These are phyloP conservation scores for Cryptococcus sp. DNA, from an alignment of 1,284 basidiomycete species.

Conservation along the genomic window DNA sequence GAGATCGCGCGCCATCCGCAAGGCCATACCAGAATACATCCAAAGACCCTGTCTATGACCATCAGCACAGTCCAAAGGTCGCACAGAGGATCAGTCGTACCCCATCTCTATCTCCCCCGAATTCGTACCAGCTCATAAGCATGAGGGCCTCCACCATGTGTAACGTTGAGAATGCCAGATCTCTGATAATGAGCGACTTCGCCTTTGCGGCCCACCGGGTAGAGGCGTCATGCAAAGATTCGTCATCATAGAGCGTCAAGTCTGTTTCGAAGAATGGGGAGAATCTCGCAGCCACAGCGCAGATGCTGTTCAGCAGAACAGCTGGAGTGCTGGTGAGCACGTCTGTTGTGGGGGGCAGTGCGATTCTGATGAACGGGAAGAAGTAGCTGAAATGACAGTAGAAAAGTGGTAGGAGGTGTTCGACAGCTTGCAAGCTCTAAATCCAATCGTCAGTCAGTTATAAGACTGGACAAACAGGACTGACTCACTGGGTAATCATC, in stretches of 20 bases:
- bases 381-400: constrained; percentile 24
- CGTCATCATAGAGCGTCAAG: not conserved
- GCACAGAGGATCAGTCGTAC: constrained; percentile 7
- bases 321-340: constrained; percentile 5
- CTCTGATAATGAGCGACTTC: constrained; percentile 18
- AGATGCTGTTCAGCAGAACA: constrained; percentile 23
- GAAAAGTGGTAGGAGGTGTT: constrained; percentile 22
- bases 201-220: constrained; percentile 21
- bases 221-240: not conserved
- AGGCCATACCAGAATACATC: constrained; percentile 33
- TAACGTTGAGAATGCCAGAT: constrained; percentile 15
- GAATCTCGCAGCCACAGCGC: constrained; percentile 22
- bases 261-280: constrained; percentile 9
- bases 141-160: constrained; percentile 21
- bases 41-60: constrained; percentile 20
- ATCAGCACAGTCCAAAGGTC: not conserved
- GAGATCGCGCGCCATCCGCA: constrained; percentile 28
- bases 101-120: constrained; percentile 25
- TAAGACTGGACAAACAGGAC: no score
- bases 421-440: constrained; percentile 1
- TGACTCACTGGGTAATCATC: no score
- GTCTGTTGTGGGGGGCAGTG: not conserved
- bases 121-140: constrained; percentile 31
- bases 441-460: no score
- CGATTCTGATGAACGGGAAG: constrained; percentile 18